Evolutionary conservation across 139 green algal genomes (phyloP).

Genomic region (Tetratostichococcus sp.): DNA sequence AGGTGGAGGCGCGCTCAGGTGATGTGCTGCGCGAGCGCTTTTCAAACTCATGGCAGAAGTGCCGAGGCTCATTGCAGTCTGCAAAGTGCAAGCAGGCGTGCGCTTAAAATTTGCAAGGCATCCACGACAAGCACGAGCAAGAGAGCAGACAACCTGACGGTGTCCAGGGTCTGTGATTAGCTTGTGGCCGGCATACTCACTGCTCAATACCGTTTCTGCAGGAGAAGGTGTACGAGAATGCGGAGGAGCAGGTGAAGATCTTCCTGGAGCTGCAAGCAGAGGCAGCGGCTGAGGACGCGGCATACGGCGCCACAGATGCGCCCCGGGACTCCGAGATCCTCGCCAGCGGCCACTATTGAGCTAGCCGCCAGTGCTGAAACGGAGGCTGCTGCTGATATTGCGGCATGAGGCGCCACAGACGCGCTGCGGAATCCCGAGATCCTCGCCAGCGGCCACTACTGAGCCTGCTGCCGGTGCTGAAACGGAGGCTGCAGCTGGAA

Average conservation of each 20-base stretch:
- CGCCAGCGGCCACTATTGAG: neutral
- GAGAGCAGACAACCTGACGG: no score
- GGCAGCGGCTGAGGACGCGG: neutral
- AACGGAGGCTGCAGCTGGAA: neutral
- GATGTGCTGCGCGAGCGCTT: no score
- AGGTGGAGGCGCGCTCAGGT: no score
- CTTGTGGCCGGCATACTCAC: no score
- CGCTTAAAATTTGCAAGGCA: no score
- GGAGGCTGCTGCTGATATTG: neutral
- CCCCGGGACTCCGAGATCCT: neutral
- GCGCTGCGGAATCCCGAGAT: neutral
- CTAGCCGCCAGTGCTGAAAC: neutral
- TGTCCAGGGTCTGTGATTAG: no score
- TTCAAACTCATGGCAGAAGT: no score
- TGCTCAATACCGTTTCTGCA: neutral
- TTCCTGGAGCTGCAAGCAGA: constrained; percentile 13
- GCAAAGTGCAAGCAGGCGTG: no score
- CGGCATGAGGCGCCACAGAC: neutral
- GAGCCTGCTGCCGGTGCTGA: neutral
- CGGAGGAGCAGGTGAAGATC: constrained; percentile 23
- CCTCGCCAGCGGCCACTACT: neutral
- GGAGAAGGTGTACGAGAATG: constrained; percentile 15
- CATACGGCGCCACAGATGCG: neutral
- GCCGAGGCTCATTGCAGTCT: no score
- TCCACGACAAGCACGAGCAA: no score